Evolutionary conservation across 805 yeast species (phyloP).

Genomic region (Kregervanrija delftensis): DNA sequence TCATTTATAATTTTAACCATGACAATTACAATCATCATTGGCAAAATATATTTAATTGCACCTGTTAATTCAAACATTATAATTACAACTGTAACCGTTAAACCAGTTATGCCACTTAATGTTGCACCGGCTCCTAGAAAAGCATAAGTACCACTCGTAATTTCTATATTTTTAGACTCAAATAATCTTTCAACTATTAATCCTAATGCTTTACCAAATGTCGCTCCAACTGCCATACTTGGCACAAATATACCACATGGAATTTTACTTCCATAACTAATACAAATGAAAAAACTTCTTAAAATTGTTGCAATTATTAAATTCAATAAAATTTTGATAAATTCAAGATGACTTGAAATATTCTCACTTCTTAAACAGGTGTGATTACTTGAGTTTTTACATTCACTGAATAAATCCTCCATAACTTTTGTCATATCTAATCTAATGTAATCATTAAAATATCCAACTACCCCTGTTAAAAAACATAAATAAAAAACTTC

Average conservation of each 20-base stretch:
- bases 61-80: slow-evolving; percentile 97
- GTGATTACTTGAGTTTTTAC: slow-evolving; percentile 30
- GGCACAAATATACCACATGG: slow-evolving; percentile 99
- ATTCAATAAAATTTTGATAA: slow-evolving; percentile 34
- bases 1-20: slow-evolving; percentile 77
- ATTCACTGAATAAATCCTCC: slow-evolving; percentile 84
- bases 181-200: slow-evolving; percentile 48
- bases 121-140: slow-evolving; percentile 96
- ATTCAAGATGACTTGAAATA: slow-evolving; percentile 4
- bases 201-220: slow-evolving; percentile 87
- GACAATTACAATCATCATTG: slow-evolving; percentile 94
- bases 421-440: slow-evolving; percentile 94
- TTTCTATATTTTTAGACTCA: slow-evolving; percentile 33
- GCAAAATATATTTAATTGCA: slow-evolving; percentile 83
- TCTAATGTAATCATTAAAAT: slow-evolving; percentile 72
- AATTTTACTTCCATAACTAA: slow-evolving; percentile 87
- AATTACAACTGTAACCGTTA: slow-evolving; percentile 88
- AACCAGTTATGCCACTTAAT: slow-evolving; percentile 86
- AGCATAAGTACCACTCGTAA: slow-evolving; percentile 93
- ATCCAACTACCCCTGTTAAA: slow-evolving; percentile 70
- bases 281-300: slow-evolving; percentile 63
- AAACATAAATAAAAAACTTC: slow-evolving; percentile 67
- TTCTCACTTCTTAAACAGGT: slow-evolving; percentile 2
- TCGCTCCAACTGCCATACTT: slow-evolving; percentile 94
- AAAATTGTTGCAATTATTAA: slow-evolving; percentile 64